These are phyloP conservation scores for Cutaneotrichosporon cavernicola DNA, from an alignment of 1,284 basidiomycete species.

Conservation along the genomic window DNA sequence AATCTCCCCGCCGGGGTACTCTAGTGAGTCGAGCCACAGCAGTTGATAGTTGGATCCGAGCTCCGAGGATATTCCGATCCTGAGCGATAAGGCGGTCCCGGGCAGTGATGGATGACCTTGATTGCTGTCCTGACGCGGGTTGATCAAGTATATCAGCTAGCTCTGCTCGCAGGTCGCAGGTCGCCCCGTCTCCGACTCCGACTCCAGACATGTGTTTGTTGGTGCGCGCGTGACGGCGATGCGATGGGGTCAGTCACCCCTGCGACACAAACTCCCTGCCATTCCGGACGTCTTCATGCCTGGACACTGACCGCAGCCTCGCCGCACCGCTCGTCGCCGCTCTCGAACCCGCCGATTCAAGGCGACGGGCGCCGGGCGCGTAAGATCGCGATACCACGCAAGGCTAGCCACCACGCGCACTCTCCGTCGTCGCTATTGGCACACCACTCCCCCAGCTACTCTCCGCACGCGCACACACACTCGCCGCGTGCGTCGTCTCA, in stretches of 20 bases:
- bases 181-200: neutral
- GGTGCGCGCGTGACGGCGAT: neutral
- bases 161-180: neutral
- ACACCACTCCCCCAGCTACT: neutral
- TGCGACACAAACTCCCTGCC: neutral
- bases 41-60: neutral
- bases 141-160: neutral
- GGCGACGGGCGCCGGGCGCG: constrained; percentile 5
- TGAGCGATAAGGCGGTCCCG: constrained; percentile 1
- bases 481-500: neutral
- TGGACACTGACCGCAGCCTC: constrained; percentile 6
- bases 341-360: constrained; percentile 3
- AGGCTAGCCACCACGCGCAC: constrained; percentile 7
- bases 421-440: neutral
- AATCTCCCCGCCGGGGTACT: constrained; percentile 15
- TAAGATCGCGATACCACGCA: constrained; percentile 8
- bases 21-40: constrained; percentile 7
- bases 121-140: neutral
- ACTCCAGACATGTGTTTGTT: neutral
- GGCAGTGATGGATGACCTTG: neutral
- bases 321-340: constrained; percentile 6
- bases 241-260: neutral
- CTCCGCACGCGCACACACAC: neutral
- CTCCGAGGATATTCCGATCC: neutral
- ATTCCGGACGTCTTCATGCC: neutral